Evolutionary conservation across 2,329 filamentous ascomycete species (phyloP), one percentile per base, ranked within the genome.

Genomic region (Trichoderma atroviride): DNA sequence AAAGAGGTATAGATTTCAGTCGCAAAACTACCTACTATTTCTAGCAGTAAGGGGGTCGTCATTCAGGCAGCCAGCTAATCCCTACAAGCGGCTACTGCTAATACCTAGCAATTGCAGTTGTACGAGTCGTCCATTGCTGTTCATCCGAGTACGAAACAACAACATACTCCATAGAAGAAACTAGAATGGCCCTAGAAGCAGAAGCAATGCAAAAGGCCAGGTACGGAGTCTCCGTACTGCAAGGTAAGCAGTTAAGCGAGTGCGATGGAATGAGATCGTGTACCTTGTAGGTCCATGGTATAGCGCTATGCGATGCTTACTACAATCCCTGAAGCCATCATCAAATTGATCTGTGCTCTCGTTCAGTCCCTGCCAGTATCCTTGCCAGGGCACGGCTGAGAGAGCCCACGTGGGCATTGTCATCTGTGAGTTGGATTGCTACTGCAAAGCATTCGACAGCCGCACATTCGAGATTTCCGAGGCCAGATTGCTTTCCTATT

Each of bases 171-270:
- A 19, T 56, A n/a, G 31, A 56, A 53, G 22, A 64, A 64, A 31
- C 61, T 31, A 64, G 22, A 55, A 37, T 1, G 22, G 13, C n/a
- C 22, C 31, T 31, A 19, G 27, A 27, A 56, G 22, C n/a, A 33
- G 40, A 43, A 19, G 40, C 16, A 43, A n/a, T 9, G 40, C 47
- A 50, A 50, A 64, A 31, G 27, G 61, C 50, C 47, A 64, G 61
- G 52, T 29, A 64, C 61, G 61, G 61, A 53, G 61, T 31, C 61
- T 55, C 61, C 61, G 61, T 64, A 22, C 33, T 14, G 61, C 37
- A 50, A 55, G 37, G 61, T 43, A n/a, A 43, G 19, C 40, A 43
- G 16, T 19, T 43, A 43, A 43, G 40, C 40, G 40, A 43, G 19
- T n/a, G 40, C 19, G 16, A 43, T 43, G 16, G 19, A 9, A 9